Base-by-base conservation (phyloP, 2,329 filamentous ascomycete species). In the Aspergillus sp. region DNA sequence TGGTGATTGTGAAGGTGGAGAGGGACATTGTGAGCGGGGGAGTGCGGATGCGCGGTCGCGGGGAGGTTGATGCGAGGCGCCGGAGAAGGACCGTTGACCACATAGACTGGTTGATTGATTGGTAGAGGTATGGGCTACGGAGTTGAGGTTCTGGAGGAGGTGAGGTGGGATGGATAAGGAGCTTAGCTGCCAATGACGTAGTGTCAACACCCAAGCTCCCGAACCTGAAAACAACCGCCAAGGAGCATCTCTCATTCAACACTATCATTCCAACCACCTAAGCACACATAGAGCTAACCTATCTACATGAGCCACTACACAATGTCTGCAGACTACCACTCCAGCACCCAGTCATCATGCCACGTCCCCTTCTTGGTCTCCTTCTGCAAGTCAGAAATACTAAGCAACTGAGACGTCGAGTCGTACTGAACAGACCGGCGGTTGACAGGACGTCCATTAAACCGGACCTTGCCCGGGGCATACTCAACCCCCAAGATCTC, bases 401-500 rank as follows among this genome's bases (percentile, higher is more conserved):
- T 74, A 60, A 88, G 64, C 2, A 79, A 74, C 19, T 77, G 71
- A 6, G 69, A 77, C 1, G 70, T 73, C 14, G 63, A 55, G 62
- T 84, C 75, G 55, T 81, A 85, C 1, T 63, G 64, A 68, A 83
- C 81, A 11, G 73, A 72, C 10, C 60, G 63, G 10, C 59, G 60
- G 0, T 67, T 68, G 9, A 88, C 59, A 1, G 56, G 52, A 29
- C 67, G 57, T 0, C 78, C 80, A 61, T 86, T 83, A 6, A 88
- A 67, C 19, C 68, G 71, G 1, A 88, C 80, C 0, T 60, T 65
- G 3, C 31, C 76, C 60, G 59, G 69, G 53, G 67, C 58, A n/a
- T 60, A 58, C 3, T 67, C 54, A 1, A 87, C 74, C 19, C 87
- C 87, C 55, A 88, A 58, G 42, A 90, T 67, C 0, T 84, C 88